A percentile compares a stretch with the other conserved stretches of the same genome.
phyloP scores from a whole-genome alignment of 148 eudicot genomes.

The Rhododendron molle region DNA sequence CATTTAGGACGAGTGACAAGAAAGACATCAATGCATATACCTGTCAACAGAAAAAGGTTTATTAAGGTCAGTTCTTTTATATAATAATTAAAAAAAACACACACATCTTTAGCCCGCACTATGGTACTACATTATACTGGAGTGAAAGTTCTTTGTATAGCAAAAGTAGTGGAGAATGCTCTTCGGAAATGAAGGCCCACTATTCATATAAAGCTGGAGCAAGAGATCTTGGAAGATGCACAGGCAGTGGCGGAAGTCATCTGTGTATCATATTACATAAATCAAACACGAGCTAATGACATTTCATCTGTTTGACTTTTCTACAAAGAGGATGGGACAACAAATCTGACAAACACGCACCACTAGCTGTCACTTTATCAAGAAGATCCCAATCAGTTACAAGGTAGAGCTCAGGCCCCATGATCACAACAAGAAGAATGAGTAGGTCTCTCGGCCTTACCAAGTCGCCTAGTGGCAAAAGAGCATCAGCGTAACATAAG shows the following conservation, averaged over 20 bases:
- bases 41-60: constrained; percentile 35
- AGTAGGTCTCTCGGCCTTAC: not conserved
- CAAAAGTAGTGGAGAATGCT: not conserved
- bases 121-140: not conserved
- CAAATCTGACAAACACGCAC: not conserved
- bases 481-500: not conserved
- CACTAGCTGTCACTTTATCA: not conserved
- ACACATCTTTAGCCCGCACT: not conserved
- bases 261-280: not conserved
- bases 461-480: not conserved
- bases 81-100: not conserved
- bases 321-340: not conserved
- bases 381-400: not conserved
- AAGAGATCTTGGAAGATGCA: not conserved
- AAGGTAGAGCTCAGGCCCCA: not conserved
- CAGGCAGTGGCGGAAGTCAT: not conserved
- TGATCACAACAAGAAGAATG: not conserved
- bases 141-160: not conserved
- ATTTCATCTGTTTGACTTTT: not conserved
- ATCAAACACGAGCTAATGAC: not conserved
- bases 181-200: not conserved
- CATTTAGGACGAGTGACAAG: constrained; percentile 65
- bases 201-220: not conserved
- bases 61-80: not conserved
- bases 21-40: constrained; percentile 93